phyloP scores from a whole-genome alignment of 495 filamentous ascomycete species.

The Daldinia decipiens region DNA sequence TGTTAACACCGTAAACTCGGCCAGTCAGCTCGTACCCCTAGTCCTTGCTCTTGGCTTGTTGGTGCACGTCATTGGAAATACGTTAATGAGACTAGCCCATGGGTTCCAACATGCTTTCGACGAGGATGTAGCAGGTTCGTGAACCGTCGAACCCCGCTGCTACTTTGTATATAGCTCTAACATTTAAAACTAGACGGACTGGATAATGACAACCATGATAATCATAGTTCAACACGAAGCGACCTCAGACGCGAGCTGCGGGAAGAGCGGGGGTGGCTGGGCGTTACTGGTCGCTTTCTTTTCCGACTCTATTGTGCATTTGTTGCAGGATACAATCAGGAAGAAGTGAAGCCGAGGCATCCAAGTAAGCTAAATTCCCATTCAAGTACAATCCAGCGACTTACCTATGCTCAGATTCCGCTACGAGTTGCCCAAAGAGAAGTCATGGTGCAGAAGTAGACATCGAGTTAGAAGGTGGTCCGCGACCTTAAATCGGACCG shows the following conservation, averaged over 20 bases:
- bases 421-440: constrained; percentile 11
- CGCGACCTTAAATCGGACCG: constrained; percentile 14
- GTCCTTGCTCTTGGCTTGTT: constrained; percentile 25
- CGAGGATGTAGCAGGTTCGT: constrained; percentile 15
- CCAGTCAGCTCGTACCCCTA: constrained; percentile 25
- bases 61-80: constrained; percentile 15
- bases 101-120: constrained; percentile 22
- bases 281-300: constrained; percentile 25
- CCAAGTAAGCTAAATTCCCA: constrained; percentile 13
- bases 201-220: background rate
- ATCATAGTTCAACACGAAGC: constrained; percentile 4
- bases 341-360: constrained; percentile 13
- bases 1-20: constrained; percentile 24
- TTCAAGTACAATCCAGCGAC: background rate
- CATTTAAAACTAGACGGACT: background rate
- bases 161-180: background rate
- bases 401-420: constrained; percentile 4
- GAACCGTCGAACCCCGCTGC: background rate
- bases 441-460: constrained; percentile 9
- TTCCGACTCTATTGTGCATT: constrained; percentile 30
- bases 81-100: constrained; percentile 9
- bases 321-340: constrained; percentile 14
- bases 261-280: constrained; percentile 21
- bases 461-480: constrained; percentile 17
- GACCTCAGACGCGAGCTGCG: constrained; percentile 5